phyloP scores from a whole-genome alignment of 306 rosid genomes.

The Pterocarpus santalinus region DNA sequence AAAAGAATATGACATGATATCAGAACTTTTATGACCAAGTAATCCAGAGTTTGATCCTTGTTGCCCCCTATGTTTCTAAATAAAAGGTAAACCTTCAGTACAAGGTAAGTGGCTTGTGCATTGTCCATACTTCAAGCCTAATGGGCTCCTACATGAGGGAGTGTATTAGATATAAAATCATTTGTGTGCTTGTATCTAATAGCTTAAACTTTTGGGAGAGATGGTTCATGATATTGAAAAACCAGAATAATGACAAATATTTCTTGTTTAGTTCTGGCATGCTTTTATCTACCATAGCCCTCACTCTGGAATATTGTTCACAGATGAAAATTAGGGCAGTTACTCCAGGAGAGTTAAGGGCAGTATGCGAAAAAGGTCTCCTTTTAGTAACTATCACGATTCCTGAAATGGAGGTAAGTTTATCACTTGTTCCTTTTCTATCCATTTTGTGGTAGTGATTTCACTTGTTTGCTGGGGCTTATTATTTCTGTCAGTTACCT shows the following conservation, averaged over 20 bases:
- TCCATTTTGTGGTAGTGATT: slow-evolving; percentile 24
- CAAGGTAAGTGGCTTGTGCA: no score
- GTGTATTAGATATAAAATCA: no score
- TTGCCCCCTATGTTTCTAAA: no score
- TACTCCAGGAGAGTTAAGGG: slow-evolving; percentile 73
- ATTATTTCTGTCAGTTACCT: slow-evolving; percentile 22
- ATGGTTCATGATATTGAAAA: background rate
- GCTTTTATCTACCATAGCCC: slow-evolving; percentile 33
- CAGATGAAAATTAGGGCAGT: slow-evolving; percentile 83
- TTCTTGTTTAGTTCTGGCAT: background rate
- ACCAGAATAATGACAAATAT: background rate
- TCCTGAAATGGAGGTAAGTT: slow-evolving; percentile 98
- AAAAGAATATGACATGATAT: no score
- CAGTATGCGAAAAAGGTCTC: slow-evolving; percentile 90
- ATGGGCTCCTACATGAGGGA: no score
- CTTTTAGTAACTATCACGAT: slow-evolving; percentile 89
- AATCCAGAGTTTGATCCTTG: no score
- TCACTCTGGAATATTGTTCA: slow-evolving; percentile 40
- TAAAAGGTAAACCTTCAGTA: no score
- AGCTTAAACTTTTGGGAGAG: no score
- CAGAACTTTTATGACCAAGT: no score
- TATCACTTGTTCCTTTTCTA: slow-evolving; percentile 19
- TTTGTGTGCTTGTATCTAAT: no score
- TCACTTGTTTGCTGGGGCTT: slow-evolving; percentile 33
- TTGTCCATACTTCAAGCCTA: no score